Conservation (phyloP, 2,329 filamentous ascomycete genomes). For the Pseudogymnoascus sp. region DNA sequence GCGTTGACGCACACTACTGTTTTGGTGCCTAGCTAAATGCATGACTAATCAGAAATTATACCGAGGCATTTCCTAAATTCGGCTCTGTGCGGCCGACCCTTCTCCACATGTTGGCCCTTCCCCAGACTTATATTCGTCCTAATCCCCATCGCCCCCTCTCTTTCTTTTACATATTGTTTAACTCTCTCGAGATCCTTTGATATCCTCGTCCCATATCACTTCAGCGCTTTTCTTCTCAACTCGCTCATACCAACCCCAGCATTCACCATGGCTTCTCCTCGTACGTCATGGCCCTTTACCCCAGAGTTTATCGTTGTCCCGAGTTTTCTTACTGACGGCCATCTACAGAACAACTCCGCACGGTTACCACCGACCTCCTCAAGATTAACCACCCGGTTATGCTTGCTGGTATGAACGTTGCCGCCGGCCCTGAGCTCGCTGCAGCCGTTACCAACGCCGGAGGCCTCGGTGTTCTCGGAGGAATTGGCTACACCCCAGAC, state of each 20-base stretch:
- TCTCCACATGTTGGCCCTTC: constrained; percentile 10
- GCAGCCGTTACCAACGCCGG: constrained; percentile 96
- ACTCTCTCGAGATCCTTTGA: background rate
- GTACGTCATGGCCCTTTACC: constrained; percentile 44
- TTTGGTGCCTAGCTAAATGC: background rate
- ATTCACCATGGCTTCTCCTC: constrained; percentile 67
- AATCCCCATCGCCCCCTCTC: background rate
- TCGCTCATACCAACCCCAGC: constrained; percentile 16
- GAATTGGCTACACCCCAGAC: constrained; percentile 90
- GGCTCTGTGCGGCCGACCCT: background rate
- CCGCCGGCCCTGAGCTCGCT: constrained; percentile 90
- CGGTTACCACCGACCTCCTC: constrained; percentile 88
- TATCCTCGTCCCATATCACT: background rate
- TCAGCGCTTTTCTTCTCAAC: background rate
- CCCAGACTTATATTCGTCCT: constrained; percentile 3
- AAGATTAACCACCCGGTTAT: constrained; percentile 96
- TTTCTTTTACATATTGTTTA: background rate
- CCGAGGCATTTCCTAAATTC: constrained; percentile 29
- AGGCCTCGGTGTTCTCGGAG: constrained; percentile 92
- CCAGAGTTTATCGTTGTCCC: background rate
- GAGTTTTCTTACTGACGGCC: constrained; percentile 22
- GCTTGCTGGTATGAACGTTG: constrained; percentile 98
- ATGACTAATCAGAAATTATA: constrained; percentile 11
- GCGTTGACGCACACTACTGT: constrained; percentile 8
- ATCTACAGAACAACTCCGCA: constrained; percentile 73